Conservation (phyloP, 1,284 basidiomycete species). For the Leccinum pallidistipes region DNA sequence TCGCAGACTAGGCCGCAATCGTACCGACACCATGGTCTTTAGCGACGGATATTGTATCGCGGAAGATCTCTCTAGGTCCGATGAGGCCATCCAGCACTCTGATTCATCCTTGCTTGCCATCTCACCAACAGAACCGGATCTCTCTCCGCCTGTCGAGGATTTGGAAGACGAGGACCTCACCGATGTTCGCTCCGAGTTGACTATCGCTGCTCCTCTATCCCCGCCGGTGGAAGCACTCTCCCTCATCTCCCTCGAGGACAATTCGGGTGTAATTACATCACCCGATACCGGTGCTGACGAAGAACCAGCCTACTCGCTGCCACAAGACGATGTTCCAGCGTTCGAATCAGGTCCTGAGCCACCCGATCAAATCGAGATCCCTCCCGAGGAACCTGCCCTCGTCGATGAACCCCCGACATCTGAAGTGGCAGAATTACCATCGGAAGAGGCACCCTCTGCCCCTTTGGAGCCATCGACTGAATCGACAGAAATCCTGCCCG, state of each 20-base stretch:
- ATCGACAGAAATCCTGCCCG: conserved; percentile 1
- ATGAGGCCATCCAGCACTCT: conserved; percentile 10
- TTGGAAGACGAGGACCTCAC: conserved; percentile 28
- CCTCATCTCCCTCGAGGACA: conserved; percentile 30
- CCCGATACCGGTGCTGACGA: neutral
- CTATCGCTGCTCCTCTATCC: conserved; percentile 22
- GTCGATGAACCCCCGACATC: conserved; percentile 7
- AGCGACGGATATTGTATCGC: conserved; percentile 49
- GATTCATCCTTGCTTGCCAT: conserved; percentile 12
- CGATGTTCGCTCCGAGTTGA: conserved; percentile 26
- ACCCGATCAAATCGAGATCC: neutral
- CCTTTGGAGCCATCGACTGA: conserved; percentile 10
- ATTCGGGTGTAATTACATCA: conserved; percentile 1
- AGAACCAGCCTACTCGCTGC: neutral
- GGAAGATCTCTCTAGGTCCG: conserved; percentile 43
- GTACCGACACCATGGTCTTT: conserved; percentile 79
- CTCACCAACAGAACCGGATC: conserved; percentile 10
- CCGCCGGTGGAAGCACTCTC: conserved; percentile 32
- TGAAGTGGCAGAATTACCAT: conserved; percentile 6
- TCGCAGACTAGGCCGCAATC: conserved; percentile 53
- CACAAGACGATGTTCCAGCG: conserved; percentile 6
- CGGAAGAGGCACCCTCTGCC: conserved; percentile 6
- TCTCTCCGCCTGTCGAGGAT: conserved; percentile 22
- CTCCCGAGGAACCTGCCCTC: conserved; percentile 1
- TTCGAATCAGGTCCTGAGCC: conserved; percentile 16